A percentile compares a stretch with the other conserved stretches of the same genome.
Conservation (phyloP, 2,329 filamentous ascomycete genomes). For the Phaeosphaeria sp. region DNA sequence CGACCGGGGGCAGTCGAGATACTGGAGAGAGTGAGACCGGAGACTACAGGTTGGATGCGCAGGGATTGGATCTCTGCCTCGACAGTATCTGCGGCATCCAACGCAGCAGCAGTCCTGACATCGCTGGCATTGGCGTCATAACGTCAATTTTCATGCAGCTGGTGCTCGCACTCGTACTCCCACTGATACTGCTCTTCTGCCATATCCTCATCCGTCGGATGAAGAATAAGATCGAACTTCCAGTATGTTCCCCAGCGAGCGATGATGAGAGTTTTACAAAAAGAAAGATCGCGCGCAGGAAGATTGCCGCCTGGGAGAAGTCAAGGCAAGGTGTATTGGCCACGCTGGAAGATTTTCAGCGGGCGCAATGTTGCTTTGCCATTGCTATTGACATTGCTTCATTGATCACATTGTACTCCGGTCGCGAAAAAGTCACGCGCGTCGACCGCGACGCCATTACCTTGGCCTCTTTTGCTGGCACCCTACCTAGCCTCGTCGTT, state of each 20-base stretch:
- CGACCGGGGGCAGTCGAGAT: neutral
- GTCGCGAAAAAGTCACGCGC: neutral
- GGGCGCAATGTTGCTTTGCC: conserved; percentile 8
- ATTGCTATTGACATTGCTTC: conserved; percentile 6
- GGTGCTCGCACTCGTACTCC: neutral
- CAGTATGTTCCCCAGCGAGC: neutral
- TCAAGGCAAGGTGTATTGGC: neutral
- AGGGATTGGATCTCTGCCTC: neutral
- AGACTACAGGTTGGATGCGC: neutral
- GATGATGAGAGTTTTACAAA: neutral
- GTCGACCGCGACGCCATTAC: neutral
- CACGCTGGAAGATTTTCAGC: conserved; percentile 8
- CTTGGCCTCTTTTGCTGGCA: neutral
- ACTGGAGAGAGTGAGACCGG: neutral
- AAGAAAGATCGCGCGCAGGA: neutral
- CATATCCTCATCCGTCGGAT: neutral
- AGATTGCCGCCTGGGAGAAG: neutral
- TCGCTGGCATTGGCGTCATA: conserved; percentile 3
- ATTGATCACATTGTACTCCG: neutral
- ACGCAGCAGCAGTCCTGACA: conserved; percentile 2
- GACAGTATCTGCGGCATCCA: neutral
- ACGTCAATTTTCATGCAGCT: conserved; percentile 1
- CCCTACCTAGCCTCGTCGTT: neutral
- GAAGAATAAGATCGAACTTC: neutral
- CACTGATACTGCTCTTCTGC: neutral